Base-by-base conservation (phyloP, 306 rosid genomes). In the Calophaca sinica region DNA sequence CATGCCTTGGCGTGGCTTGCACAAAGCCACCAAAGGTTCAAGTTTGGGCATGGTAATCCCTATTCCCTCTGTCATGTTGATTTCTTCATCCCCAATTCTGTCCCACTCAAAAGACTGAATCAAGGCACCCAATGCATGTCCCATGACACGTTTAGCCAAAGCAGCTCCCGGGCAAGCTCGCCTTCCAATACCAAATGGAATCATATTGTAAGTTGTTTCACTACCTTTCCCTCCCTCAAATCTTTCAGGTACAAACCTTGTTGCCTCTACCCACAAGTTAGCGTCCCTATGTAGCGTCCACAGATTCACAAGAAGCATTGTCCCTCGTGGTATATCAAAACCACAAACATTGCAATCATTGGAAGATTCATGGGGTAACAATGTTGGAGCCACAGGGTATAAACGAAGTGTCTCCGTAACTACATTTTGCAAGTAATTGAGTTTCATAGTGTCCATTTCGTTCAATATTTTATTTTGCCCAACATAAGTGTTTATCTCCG, bases 101-200 rank as follows among this genome's bases (percentile, higher is more conserved):
- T 74, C 58, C 85, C 85, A 81, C 3, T 81, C 82, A 59, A 81
- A 81, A 5, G 36, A 81, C 9, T 74, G 82, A 59, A 84, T 26
- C 4, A 81, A 7, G 2, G 66, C 42, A 0, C 85, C 85, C 0
- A 81, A 28, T 6, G 79, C 72, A 36, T 44, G 60, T 5, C 74
- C 82, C 41, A 79, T 31, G 3, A 70, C 60, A 6, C 55, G 48
- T 13, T 65, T 79, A 15, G 80, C 86, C n/a, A 83, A 31, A 12
- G 7, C 70, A 49, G 70, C 35, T 11, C 86, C 87, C 2, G 89
- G 82, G 53, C 87, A 86, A 39, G 78, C 87, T n/a, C 87, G 5
- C 57, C 90, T 81, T 52, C 90, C 87, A 39, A 11, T 39, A 2
- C 90, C 90, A 15, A 86, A 86, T 6, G 90, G 82, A 45, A 86